Percentiles rank a stretch among this genome's conserved stretches.
Conservation (phyloP, 805 yeast species). For the Starmerella bombicola region DNA sequence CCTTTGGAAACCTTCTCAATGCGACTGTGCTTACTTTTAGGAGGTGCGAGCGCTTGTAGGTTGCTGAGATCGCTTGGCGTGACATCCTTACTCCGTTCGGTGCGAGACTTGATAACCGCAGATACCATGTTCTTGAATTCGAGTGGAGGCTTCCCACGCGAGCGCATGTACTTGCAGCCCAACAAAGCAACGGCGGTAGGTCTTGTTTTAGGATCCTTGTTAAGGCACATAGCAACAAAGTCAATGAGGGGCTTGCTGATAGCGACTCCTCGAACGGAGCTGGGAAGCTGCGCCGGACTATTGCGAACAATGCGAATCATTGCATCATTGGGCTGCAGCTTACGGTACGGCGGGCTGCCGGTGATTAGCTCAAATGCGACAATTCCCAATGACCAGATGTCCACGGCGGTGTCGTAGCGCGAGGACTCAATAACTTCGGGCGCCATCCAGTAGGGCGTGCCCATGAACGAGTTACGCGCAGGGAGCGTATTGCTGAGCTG, state of each 20-base stretch:
- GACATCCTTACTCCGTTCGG: neutral
- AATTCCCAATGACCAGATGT: slow-evolving; percentile 93
- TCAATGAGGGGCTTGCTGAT: slow-evolving; percentile 30
- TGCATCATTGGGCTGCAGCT: slow-evolving; percentile 64
- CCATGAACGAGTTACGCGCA: slow-evolving; percentile 67
- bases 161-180: slow-evolving; percentile 25
- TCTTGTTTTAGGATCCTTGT: slow-evolving; percentile 52
- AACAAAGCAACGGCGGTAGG: slow-evolving; percentile 50
- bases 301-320: slow-evolving; percentile 55
- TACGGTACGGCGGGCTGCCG: slow-evolving; percentile 70
- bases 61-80: slow-evolving; percentile 29
- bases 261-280: slow-evolving; percentile 17
- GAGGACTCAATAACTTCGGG: slow-evolving; percentile 70
- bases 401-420: slow-evolving; percentile 78
- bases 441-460: slow-evolving; percentile 98
- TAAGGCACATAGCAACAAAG: slow-evolving; percentile 54
- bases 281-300: slow-evolving; percentile 42
- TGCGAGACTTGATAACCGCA: neutral
- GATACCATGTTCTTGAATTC: slow-evolving; percentile 10
- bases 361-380: slow-evolving; percentile 74
- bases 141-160: slow-evolving; percentile 18
- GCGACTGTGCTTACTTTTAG: slow-evolving; percentile 35
- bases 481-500: slow-evolving; percentile 47
- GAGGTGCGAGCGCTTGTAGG: slow-evolving; percentile 20
- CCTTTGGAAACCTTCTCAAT: slow-evolving; percentile 34